Base-by-base conservation (phyloP, 2,329 filamentous ascomycete species). In the Fusarium domesticum region DNA sequence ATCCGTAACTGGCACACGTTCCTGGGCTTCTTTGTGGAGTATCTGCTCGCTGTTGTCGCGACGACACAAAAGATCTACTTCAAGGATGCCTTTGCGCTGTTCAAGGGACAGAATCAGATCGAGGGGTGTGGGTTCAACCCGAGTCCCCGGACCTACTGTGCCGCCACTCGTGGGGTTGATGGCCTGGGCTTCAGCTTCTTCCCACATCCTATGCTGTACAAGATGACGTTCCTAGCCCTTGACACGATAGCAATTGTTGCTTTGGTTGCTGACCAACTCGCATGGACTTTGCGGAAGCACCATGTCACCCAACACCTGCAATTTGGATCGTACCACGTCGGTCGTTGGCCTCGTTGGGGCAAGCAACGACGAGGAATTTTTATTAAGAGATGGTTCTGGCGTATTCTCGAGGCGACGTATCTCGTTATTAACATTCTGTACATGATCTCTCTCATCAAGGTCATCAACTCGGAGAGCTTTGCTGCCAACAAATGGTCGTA, bases 1-100 rank as follows among this genome's bases (percentile, higher is more conserved):
- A 69, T 69, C 30, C 63, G 65, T 20, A 69, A 68, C 42, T 69
- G 66, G 66, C 66, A 69, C 32, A 69, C 66, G 2, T 69, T 69
- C 38, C 40, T 69, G 6, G 66, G 66, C n/a, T 69, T 69, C 55
- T 60, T 63, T 15, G 60, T 64, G 41, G 66, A 69, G 40, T 69
- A 69, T 37, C 36, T 69, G 5, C 60, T 69, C 2, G 66, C 66
- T 30, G 61, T 68, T 38, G 56, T 69, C n/a, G 65, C 66, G 10
- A 61, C 66, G 4, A 65, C 62, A 11, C 66, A 69, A 40, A 65
- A 62, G 43, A 59, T 69, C 18, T 58, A 59, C 38, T 68, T 68
- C 40, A 50, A 54, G 6, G 62, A 64, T 14, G 64, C 63, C 2
- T 66, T 69, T 40, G 56, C 58, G 15, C 40, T 68, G 6, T 69